Conservation (phyloP, 139 green algal genomes). For the Prasinococcaceae sp. region DNA sequence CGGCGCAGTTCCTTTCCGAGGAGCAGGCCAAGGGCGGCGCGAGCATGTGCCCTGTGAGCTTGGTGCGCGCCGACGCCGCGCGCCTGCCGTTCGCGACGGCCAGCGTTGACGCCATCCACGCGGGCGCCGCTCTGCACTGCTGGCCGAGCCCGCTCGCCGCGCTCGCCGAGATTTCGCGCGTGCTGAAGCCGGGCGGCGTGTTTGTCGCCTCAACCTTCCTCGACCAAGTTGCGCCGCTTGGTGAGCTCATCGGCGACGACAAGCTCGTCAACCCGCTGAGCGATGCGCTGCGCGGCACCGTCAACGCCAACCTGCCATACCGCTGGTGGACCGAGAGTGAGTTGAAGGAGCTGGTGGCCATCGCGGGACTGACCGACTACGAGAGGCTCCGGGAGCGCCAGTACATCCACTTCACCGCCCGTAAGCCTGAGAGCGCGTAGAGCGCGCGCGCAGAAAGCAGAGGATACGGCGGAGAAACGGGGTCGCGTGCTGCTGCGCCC, state of each 20-base stretch:
- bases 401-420: too few relatives aligned
- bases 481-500: too few relatives aligned
- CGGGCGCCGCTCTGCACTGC: slow-evolving; percentile 91
- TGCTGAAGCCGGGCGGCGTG: slow-evolving; percentile 76
- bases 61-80: slow-evolving; percentile 71
- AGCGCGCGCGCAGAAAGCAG: too few relatives aligned
- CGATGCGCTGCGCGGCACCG: too few relatives aligned
- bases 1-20: slow-evolving; percentile 27
- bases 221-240: slow-evolving; percentile 1
- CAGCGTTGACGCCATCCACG: slow-evolving; percentile 73
- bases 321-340: too few relatives aligned
- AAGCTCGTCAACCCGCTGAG: slow-evolving; percentile 8
- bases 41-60: not conserved
- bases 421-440: too few relatives aligned
- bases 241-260: too few relatives aligned
- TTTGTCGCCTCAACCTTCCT: slow-evolving; percentile 74
- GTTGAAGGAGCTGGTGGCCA: too few relatives aligned
- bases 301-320: too few relatives aligned
- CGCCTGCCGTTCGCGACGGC: slow-evolving; percentile 74
- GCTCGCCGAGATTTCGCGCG: slow-evolving; percentile 75
- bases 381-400: too few relatives aligned
- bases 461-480: too few relatives aligned
- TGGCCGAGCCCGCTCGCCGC: slow-evolving; percentile 66
- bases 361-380: too few relatives aligned
- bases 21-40: not conserved